Base-by-base conservation (phyloP, 129 eudicot species). In the Rutidosis leptorrhynchoides region DNA sequence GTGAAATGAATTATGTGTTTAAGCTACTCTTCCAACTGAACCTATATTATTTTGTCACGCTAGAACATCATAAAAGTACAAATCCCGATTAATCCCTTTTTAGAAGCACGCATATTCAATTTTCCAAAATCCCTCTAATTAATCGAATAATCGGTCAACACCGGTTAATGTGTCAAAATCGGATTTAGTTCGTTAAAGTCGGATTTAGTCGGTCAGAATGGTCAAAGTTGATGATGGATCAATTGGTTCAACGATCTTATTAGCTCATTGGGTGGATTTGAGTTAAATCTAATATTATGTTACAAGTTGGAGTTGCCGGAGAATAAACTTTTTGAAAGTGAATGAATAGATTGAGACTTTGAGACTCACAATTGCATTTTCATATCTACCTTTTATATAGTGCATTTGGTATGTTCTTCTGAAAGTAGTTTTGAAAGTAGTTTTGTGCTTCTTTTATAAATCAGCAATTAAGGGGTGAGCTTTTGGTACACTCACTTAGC, bases 41-140 rank as follows among this genome's bases (percentile, higher is more conserved):
- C n/a, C 62, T 24, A 23, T 7, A 24, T 24, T 42, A n/a, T 62
- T 72, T 33, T 24, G 12, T 16, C 2, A 25, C 27, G 33, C 26
- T 23, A 72, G 65, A 74, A 56, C 65, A 64, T 55, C 25, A 40
- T 2, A 16, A 40, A 37, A 40, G n/a, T n/a, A n/a, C n/a, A n/a
- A n/a, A n/a, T n/a, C n/a, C n/a, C n/a, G n/a, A n/a, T n/a, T n/a
- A n/a, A n/a, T n/a, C n/a, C n/a, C n/a, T n/a, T n/a, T n/a, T n/a
- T n/a, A n/a, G n/a, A n/a, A n/a, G n/a, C n/a, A n/a, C n/a, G n/a
- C n/a, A n/a, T n/a, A n/a, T n/a, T n/a, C n/a, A n/a, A n/a, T n/a
- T n/a, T n/a, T n/a, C n/a, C n/a, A n/a, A n/a, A n/a, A n/a, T n/a
- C n/a, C n/a, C n/a, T n/a, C n/a, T n/a, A n/a, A n/a, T n/a, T n/a